These are phyloP conservation scores for Cubamyces lactineus DNA, from an alignment of 768 basidiomycete species.

Conservation along the genomic window DNA sequence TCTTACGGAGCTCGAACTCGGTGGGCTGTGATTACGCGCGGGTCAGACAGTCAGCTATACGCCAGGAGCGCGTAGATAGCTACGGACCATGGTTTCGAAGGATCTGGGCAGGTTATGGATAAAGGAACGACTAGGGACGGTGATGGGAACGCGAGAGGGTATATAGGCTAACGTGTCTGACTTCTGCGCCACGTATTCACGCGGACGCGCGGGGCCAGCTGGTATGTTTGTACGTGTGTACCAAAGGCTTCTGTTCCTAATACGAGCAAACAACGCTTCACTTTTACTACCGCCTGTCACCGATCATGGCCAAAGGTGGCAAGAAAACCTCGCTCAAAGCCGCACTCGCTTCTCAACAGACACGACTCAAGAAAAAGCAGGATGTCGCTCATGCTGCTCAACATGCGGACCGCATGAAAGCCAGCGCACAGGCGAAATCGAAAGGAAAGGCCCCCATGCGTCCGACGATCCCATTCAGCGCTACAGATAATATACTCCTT, in stretches of 20 bases:
- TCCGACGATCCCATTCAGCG: conserved; percentile 65
- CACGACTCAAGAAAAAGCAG: conserved; percentile 63
- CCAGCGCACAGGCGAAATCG: conserved; percentile 39
- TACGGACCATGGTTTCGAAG: conserved; percentile 37
- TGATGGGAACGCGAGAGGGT: neutral
- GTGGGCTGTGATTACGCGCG: conserved; percentile 58
- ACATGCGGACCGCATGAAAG: conserved; percentile 45
- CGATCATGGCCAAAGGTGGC: conserved; percentile 30
- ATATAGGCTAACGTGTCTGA: conserved; percentile 18
- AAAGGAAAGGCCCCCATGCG: conserved; percentile 41
- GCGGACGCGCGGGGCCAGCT: neutral
- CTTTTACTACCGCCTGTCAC: neutral
- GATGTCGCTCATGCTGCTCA: conserved; percentile 54
- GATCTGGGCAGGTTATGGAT: neutral
- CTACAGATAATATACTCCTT: conserved; percentile 70
- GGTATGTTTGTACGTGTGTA: conserved; percentile 26
- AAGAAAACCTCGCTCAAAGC: conserved; percentile 64
- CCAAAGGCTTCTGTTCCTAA: conserved; percentile 30
- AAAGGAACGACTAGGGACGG: conserved; percentile 37
- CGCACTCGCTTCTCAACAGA: conserved; percentile 71
- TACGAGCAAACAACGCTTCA: conserved; percentile 27
- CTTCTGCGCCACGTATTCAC: conserved; percentile 16
- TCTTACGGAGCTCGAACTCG: conserved; percentile 79
- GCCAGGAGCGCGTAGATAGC: neutral
- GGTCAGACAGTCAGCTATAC: conserved; percentile 3